A percentile compares a stretch with the other conserved stretches of the same genome.
Evolutionary conservation across 2,329 filamentous ascomycete genomes (phyloP).

Genomic region (Acephala macrosclerotiorum): DNA sequence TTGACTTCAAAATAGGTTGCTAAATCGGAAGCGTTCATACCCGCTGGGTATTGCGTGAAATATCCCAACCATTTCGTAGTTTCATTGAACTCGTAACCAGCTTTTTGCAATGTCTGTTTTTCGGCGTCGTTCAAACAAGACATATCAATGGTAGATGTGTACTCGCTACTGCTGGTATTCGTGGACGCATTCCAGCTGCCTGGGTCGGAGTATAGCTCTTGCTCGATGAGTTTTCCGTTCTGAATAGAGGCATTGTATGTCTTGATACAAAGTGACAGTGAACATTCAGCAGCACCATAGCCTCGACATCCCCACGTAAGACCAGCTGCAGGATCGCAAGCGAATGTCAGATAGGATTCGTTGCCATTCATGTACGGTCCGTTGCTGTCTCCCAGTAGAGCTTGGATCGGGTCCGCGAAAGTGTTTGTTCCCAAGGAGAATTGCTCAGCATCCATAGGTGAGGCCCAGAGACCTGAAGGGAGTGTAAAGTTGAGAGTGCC

Average conservation of each 20-base stretch:
- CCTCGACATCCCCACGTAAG: conserved; percentile 9
- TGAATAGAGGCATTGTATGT: conserved; percentile 9
- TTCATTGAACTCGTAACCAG: neutral
- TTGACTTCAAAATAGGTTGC: too few relatives aligned
- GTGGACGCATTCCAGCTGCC: neutral
- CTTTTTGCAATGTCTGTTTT: neutral
- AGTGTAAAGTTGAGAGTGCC: neutral
- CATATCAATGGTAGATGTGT: neutral
- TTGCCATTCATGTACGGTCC: neutral
- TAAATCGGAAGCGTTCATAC: neutral
- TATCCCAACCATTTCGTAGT: conserved; percentile 9
- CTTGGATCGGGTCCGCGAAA: neutral
- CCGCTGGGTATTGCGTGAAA: neutral
- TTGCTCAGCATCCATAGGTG: neutral
- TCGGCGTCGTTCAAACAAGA: neutral
- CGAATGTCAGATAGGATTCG: neutral
- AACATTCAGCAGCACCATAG: conserved; percentile 5
- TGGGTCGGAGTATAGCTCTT: neutral
- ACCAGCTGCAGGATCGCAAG: neutral
- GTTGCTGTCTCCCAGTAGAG: conserved; percentile 9
- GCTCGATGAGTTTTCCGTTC: neutral
- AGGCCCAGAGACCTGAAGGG: neutral
- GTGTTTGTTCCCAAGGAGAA: neutral
- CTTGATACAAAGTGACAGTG: conserved; percentile 4
- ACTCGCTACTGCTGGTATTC: neutral